Evolutionary conservation across 2,329 filamentous ascomycete species (phyloP).

Genomic region (Ustulina deusta): DNA sequence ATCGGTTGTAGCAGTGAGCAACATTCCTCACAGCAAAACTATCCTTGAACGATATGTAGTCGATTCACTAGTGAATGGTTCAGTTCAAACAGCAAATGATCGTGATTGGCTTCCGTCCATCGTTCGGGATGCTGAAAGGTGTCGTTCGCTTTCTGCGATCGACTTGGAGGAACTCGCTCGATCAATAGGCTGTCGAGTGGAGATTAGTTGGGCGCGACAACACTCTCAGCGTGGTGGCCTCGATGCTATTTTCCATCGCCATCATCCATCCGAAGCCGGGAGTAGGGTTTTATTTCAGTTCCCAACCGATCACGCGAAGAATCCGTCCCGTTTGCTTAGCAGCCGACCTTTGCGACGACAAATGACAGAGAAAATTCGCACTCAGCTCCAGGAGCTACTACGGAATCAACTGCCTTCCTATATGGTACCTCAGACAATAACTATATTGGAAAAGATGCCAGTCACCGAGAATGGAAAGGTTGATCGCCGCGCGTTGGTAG

Average conservation of each 20-base stretch:
- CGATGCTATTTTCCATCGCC: conserved; percentile 24
- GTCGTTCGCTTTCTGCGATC: conserved; percentile 13
- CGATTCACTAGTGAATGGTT: neutral
- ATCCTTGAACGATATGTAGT: conserved; percentile 14
- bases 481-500: conserved; percentile 13
- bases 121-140: neutral
- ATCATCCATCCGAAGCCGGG: neutral
- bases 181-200: conserved; percentile 10
- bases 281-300: conserved; percentile 17
- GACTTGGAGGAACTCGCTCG: conserved; percentile 17
- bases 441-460: conserved; percentile 19
- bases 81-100: neutral
- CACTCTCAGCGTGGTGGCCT: conserved; percentile 14
- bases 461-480: conserved; percentile 20
- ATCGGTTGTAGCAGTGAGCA: conserved; percentile 18
- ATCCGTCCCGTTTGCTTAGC: conserved; percentile 8
- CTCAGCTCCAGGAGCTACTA: conserved; percentile 13
- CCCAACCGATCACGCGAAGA: conserved; percentile 18
- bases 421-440: conserved; percentile 19
- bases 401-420: conserved; percentile 14
- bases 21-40: conserved; percentile 17
- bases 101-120: conserved; percentile 23
- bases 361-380: neutral
- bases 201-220: conserved; percentile 28
- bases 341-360: conserved; percentile 17